Percentiles rank a stretch among this genome's conserved stretches.
Evolutionary conservation across 164 flowering plant genomes (phyloP).

Genomic region (Saururus chinensis): DNA sequence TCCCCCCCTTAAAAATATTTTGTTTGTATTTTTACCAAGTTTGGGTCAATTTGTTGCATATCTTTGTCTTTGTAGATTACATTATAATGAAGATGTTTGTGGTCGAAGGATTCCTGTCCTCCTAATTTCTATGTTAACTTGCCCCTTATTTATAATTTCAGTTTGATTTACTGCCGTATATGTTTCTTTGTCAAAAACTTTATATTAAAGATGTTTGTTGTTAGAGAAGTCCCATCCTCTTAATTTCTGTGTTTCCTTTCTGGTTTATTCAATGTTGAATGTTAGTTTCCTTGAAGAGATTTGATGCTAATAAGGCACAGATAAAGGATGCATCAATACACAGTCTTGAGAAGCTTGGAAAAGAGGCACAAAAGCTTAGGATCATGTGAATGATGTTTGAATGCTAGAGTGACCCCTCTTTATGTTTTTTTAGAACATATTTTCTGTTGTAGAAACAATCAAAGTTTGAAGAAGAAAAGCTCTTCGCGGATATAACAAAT

Average conservation of each 20-base stretch:
- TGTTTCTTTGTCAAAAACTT: too few relatives aligned
- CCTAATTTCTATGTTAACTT: too few relatives aligned
- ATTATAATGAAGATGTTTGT: too few relatives aligned
- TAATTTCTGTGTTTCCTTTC: not conserved
- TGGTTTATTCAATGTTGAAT: not conserved
- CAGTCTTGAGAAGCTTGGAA: slow-evolving; percentile 38
- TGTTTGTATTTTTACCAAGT: too few relatives aligned
- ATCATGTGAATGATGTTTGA: slow-evolving; percentile 22
- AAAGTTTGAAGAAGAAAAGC: slow-evolving; percentile 62
- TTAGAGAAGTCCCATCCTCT: too few relatives aligned
- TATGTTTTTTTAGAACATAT: not conserved
- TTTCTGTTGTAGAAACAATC: slow-evolving; percentile 58
- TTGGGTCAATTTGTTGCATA: too few relatives aligned
- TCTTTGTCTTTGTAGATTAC: too few relatives aligned
- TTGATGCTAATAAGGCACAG: slow-evolving; percentile 36
- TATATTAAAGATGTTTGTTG: too few relatives aligned
- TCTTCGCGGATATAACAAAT: slow-evolving; percentile 60
- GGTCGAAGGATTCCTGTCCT: too few relatives aligned
- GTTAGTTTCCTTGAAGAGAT: slow-evolving; percentile 36
- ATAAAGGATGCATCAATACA: slow-evolving; percentile 41
- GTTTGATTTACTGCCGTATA: too few relatives aligned
- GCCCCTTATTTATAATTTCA: too few relatives aligned
- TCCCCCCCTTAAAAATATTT: too few relatives aligned
- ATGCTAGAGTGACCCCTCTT: not conserved
- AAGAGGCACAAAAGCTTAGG: slow-evolving; percentile 45